Conservation (phyloP, 306 rosid genomes). For the Cajanus cajan region DNA sequence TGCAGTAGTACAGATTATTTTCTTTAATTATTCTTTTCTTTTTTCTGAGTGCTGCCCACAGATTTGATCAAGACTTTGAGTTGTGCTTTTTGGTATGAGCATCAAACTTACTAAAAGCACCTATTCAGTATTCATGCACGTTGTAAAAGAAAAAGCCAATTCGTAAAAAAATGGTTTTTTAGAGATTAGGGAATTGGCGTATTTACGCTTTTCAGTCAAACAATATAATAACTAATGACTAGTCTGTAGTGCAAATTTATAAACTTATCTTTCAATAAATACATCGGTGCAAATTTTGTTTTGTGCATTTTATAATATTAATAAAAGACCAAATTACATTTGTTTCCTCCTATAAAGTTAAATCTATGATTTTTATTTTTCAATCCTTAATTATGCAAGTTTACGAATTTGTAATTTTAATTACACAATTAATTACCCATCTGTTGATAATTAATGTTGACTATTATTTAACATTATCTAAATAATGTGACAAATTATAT, state of each 20-base stretch:
- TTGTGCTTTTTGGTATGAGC: background rate
- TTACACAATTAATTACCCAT: no score
- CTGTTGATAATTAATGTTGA: no score
- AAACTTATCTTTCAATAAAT: background rate
- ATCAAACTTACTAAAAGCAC: background rate
- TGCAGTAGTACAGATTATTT: background rate
- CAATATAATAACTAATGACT: background rate
- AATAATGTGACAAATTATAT: no score
- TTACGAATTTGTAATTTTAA: no score
- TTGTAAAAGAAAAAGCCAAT: background rate
- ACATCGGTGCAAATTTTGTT: background rate
- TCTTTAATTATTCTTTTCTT: background rate
- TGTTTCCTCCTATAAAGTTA: no score
- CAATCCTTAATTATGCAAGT: no score
- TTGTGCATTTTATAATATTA: background rate
- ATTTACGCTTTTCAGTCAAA: background rate
- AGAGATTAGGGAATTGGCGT: background rate
- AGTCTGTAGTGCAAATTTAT: background rate
- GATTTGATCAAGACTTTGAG: background rate
- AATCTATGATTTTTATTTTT: no score
- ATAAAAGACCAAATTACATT: no score
- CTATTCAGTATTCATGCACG: no score
- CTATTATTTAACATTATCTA: no score
- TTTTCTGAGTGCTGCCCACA: background rate
- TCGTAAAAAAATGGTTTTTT: background rate